Percentiles rank a stretch among this genome's conserved stretches.
These are phyloP conservation scores for Microsporum ferrugineum DNA, from an alignment of 2,329 filamentous ascomycete genomes.

Conservation along the genomic window DNA sequence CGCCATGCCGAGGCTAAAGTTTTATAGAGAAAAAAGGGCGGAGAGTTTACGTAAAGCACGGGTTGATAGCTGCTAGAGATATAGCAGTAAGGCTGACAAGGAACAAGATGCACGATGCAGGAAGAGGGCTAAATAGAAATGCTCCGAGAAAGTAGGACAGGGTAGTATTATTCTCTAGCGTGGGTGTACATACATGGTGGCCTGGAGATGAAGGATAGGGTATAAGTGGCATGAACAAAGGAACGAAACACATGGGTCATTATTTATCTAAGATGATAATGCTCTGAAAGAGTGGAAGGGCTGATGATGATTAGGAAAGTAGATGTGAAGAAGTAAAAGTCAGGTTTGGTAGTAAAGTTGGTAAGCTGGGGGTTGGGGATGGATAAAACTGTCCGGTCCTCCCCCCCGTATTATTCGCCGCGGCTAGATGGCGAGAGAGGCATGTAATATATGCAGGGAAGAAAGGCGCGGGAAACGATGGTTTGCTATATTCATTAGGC, in stretches of 20 bases:
- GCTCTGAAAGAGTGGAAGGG: neutral
- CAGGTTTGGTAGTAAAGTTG: neutral
- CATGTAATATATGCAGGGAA: neutral
- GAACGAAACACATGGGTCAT: conserved; percentile 3
- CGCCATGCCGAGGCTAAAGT: neutral
- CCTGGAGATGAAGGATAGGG: neutral
- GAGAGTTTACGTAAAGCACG: neutral
- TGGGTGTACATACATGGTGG: neutral
- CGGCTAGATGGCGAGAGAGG: neutral
- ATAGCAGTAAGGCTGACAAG: neutral
- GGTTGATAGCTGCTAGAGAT: no score
- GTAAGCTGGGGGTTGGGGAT: neutral
- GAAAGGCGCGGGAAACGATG: neutral
- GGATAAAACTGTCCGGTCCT: neutral
- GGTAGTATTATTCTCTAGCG: neutral
- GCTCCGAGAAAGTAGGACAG: neutral
- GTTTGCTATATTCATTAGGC: neutral
- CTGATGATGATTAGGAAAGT: neutral
- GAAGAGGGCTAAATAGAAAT: neutral
- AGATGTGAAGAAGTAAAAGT: neutral
- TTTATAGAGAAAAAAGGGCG: neutral
- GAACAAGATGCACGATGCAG: neutral
- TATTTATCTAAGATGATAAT: conserved; percentile 3
- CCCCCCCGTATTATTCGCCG: neutral
- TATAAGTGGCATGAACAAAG: neutral